Evolutionary conservation across 768 basidiomycete genomes (phyloP).

Genomic region (Mycena vulgaris): DNA sequence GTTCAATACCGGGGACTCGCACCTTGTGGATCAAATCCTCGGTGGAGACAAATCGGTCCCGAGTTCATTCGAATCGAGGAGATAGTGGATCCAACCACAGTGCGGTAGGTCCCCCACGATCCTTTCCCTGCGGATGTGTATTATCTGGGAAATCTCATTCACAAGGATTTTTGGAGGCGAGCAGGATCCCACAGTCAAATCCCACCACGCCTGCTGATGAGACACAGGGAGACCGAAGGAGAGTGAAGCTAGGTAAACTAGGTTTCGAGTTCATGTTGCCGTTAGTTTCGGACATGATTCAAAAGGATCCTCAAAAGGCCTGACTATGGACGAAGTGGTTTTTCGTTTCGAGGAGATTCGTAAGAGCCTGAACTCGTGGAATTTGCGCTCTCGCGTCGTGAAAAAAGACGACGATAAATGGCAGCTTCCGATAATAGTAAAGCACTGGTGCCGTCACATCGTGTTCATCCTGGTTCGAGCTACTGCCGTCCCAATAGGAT

Average conservation of each 20-base stretch:
- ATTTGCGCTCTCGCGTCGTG: neutral
- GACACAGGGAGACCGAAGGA: no score
- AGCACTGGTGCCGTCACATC: neutral
- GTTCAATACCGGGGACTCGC: slow-evolving; percentile 43
- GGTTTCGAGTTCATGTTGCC: slow-evolving; percentile 39
- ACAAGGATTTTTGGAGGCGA: slow-evolving; percentile 49
- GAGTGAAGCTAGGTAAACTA: no score
- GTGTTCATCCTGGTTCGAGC: neutral
- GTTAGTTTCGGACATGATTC: slow-evolving; percentile 43
- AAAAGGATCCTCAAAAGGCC: slow-evolving; percentile 37
- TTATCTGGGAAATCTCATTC: slow-evolving; percentile 53
- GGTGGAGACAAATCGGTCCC: slow-evolving; percentile 62
- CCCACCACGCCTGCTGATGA: no score
- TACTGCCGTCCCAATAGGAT: neutral
- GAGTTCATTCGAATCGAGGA: no score
- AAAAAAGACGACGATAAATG: neutral
- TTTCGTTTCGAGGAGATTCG: neutral
- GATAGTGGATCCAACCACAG: no score
- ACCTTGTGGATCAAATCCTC: slow-evolving; percentile 44
- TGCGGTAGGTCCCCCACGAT: no score
- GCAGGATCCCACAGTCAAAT: no score
- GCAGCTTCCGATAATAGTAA: neutral
- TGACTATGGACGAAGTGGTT: slow-evolving; percentile 41
- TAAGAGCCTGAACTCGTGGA: neutral
- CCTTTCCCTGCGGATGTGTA: slow-evolving; percentile 63